Evolutionary conservation across 2,329 filamentous ascomycete species (phyloP).

Genomic region (Arthrobotrys megalospora): DNA sequence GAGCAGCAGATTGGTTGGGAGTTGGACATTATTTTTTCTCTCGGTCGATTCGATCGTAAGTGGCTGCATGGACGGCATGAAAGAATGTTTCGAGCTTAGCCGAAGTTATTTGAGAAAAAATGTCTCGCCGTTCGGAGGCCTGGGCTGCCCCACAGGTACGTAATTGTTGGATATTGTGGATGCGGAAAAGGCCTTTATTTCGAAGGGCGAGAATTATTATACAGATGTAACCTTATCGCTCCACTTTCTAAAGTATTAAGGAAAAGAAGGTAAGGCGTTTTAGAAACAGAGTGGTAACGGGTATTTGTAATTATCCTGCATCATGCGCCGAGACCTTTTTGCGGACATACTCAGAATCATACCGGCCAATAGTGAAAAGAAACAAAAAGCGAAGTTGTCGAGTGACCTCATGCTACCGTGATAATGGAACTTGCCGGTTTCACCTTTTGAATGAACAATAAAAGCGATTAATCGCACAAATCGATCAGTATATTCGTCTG

Average conservation of each 20-base stretch:
- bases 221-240: constrained; percentile 46
- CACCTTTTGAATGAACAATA: neutral
- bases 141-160: neutral
- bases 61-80: constrained; percentile 7
- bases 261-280: neutral
- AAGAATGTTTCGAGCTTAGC: constrained; percentile 22
- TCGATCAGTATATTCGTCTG: neutral
- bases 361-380: constrained; percentile 3
- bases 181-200: too few relatives aligned
- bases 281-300: neutral
- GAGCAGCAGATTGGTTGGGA: constrained; percentile 11
- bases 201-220: neutral
- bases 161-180: neutral
- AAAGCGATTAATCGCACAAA: neutral
- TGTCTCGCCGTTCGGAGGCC: constrained; percentile 60
- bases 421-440: constrained; percentile 2
- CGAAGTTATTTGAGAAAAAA: constrained; percentile 22
- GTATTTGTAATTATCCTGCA: constrained; percentile 52
- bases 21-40: neutral
- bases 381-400: neutral
- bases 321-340: constrained; percentile 62
- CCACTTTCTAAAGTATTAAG: constrained; percentile 9
- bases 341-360: constrained; percentile 41
- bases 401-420: constrained; percentile 17
- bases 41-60: constrained; percentile 1